Evolutionary conservation across 768 basidiomycete species (phyloP).

Genomic region (Leccinum broughii): DNA sequence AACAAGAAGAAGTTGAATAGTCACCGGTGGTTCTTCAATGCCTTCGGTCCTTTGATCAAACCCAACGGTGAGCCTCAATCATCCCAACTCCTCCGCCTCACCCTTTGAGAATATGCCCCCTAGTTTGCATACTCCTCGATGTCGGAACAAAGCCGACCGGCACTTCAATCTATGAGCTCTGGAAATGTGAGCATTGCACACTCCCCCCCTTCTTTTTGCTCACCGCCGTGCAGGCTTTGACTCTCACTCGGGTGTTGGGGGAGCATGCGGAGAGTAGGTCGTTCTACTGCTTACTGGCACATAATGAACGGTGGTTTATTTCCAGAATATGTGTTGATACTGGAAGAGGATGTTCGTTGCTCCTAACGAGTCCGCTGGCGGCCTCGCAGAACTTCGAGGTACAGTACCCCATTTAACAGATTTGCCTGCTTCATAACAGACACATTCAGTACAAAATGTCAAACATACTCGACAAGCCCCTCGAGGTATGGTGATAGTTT

Average conservation of each 20-base stretch:
- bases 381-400: conserved; percentile 97
- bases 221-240: conserved; percentile 56
- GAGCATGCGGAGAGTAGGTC: conserved; percentile 90
- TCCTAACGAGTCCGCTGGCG: conserved; percentile 74
- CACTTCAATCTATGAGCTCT: conserved; percentile 93
- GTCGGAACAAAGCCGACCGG: conserved; percentile 95
- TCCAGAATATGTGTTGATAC: conserved; percentile 79
- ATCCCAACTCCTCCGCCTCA: neutral
- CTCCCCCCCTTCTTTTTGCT: neutral
- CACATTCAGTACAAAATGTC: conserved; percentile 82
- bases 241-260: conserved; percentile 82
- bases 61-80: conserved; percentile 62
- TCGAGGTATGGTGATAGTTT: conserved; percentile 62
- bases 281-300: neutral
- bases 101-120: neutral
- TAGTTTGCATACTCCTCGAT: conserved; percentile 88
- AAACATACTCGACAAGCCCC: conserved; percentile 93
- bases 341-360: conserved; percentile 68
- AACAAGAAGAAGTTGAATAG: conserved; percentile 98
- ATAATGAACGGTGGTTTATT: neutral
- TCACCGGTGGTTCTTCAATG: conserved; percentile 98
- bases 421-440: conserved; percentile 2
- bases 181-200: conserved; percentile 67
- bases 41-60: conserved; percentile 83
- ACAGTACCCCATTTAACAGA: neutral